Evolutionary conservation across 1,284 basidiomycete genomes (phyloP), one percentile per base, ranked within the genome.

Genomic region (Athelia sp.): DNA sequence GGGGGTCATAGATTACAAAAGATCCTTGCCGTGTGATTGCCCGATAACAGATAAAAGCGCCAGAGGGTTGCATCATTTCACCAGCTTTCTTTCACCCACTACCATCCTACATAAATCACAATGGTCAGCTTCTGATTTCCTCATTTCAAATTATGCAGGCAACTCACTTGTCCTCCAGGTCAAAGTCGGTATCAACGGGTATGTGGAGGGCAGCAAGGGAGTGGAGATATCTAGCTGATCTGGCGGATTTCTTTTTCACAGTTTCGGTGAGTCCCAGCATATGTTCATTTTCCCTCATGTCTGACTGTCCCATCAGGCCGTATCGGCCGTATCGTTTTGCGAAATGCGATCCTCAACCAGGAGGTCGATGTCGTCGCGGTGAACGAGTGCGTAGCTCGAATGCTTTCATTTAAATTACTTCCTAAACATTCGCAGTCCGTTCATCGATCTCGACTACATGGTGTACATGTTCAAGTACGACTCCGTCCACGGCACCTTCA

Each of bases 391-490:
- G 89, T 74, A 15, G 45, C 49, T 48, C 22, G 36, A 35, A 43
- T 56, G 42, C 54, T 46, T 22, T 31, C 15, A 48, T 50, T 56
- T 54, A 50, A 35, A 34, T 47, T 38, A 48, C 49, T 48, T 55
- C 43, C 47, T 38, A 22, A 47, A 47, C 51, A 22, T 50, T 45
- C 11, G 29, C 55, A 90, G 87, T 75, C 93, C 93, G 54, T 98
- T 97, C 87, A 96, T 97, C 63, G 87, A 93, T 70, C 87, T 96
- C 60, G 83, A 89, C 10, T 97, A 97, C 83, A 95, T 96, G 93
- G 93, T 93, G 68, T 98, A 99, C 87, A 97, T 99, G 95, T 97
- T 98, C 91, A 98, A 98, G 82, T 98, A 89, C 71, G 96, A 98
- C 73, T 93, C 94, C 55, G 94, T 95, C 63, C 96, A 99, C 79